Evolutionary conservation across 1,284 basidiomycete species (phyloP).

Genomic region (Peniophora sp.): DNA sequence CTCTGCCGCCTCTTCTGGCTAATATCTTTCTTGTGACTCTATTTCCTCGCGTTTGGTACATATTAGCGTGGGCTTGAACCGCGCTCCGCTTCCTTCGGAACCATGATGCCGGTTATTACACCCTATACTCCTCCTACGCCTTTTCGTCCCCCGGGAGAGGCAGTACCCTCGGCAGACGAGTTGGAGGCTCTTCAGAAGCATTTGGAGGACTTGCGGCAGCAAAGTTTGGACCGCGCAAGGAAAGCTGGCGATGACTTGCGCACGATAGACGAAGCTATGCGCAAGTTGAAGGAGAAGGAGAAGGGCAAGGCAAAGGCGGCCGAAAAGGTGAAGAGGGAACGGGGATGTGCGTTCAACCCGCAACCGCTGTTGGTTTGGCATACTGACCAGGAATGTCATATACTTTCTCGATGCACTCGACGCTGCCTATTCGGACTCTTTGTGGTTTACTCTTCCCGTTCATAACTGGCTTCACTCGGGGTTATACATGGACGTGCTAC

Average conservation of each 20-base stretch:
- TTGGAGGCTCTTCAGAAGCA: slow-evolving; percentile 59
- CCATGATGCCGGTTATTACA: slow-evolving; percentile 39
- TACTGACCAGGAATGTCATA: too few relatives aligned
- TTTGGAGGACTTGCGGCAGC: slow-evolving; percentile 45
- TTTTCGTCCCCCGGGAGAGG: slow-evolving; percentile 48
- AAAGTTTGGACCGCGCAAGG: slow-evolving; percentile 50
- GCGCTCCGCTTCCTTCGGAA: slow-evolving; percentile 1
- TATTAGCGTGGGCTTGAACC: slow-evolving; percentile 4
- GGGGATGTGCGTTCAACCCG: slow-evolving; percentile 50
- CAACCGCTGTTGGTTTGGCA: slow-evolving; percentile 10
- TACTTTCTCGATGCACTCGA: too few relatives aligned
- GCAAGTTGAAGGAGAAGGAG: slow-evolving; percentile 64
- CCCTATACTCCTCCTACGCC: slow-evolving; percentile 34
- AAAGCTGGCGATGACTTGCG: slow-evolving; percentile 65
- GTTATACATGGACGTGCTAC: too few relatives aligned
- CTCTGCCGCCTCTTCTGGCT: not conserved
- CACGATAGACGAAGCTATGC: slow-evolving; percentile 61
- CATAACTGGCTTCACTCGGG: too few relatives aligned
- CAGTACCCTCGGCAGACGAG: slow-evolving; percentile 64
- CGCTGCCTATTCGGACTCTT: too few relatives aligned
- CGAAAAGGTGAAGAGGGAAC: slow-evolving; percentile 63
- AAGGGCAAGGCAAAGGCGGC: slow-evolving; percentile 65
- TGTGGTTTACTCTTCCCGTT: too few relatives aligned
- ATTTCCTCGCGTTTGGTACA: slow-evolving; percentile 4
- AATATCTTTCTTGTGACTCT: not conserved